Evolutionary conservation across 1,139 yeast species (phyloP).

Genomic region (Geotrichum restrictum): DNA sequence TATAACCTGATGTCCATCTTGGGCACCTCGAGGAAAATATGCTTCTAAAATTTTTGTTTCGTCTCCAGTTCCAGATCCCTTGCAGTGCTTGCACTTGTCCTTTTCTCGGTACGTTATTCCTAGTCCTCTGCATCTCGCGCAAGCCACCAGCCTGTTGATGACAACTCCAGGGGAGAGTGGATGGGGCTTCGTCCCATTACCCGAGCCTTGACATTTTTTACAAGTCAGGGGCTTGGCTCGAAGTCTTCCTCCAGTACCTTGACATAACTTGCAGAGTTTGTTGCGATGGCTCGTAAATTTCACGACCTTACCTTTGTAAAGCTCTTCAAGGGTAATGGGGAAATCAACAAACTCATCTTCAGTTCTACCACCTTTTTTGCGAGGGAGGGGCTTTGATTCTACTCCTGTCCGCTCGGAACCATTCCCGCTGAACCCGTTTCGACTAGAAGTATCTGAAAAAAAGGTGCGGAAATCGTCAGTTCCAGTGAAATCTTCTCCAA

Average conservation of each 20-base stretch:
- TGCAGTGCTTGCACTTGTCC: conserved; percentile 75
- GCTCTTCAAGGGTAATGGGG: conserved; percentile 65
- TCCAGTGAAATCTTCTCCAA: conserved; percentile 28
- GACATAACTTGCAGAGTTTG: conserved; percentile 64
- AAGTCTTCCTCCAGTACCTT: conserved; percentile 68
- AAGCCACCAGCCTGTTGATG: conserved; percentile 58
- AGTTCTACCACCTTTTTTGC: conserved; percentile 40
- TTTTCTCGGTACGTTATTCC: conserved; percentile 61
- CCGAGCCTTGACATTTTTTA: conserved; percentile 69
- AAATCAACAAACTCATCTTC: conserved; percentile 66
- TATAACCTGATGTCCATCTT: conserved; percentile 55
- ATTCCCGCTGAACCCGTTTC: conserved; percentile 26
- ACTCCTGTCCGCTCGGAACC: conserved; percentile 22
- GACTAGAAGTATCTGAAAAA: conserved; percentile 41
- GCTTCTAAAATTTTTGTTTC: conserved; percentile 76
- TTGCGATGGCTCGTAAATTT: conserved; percentile 73
- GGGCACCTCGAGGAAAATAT: conserved; percentile 67
- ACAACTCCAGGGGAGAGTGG: conserved; percentile 76
- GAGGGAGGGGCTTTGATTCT: conserved; percentile 19
- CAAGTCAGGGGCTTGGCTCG: conserved; percentile 58
- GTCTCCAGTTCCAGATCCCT: conserved; percentile 59
- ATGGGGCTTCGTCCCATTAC: conserved; percentile 55
- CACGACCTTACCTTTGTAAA: conserved; percentile 79
- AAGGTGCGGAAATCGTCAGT: conserved; percentile 72
- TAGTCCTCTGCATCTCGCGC: conserved; percentile 67